A percentile compares a stretch with the other conserved stretches of the same genome.
Conservation (phyloP, 352 stramenopile species). For the Phytophthora cactorum region DNA sequence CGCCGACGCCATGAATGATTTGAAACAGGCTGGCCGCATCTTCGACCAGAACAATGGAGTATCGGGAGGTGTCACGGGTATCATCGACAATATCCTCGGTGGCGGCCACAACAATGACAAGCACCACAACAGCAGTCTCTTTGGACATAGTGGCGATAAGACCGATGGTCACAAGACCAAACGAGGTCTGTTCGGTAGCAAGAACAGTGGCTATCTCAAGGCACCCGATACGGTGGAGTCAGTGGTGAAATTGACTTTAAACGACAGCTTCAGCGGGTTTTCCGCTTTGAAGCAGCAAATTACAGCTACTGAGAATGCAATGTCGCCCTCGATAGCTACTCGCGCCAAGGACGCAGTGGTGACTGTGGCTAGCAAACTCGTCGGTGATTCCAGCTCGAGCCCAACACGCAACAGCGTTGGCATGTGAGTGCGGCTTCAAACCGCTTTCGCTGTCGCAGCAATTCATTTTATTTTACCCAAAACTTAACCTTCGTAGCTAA, state of each 20-base stretch:
- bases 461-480: too few relatives aligned
- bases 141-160: not conserved
- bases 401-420: constrained; percentile 3
- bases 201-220: not conserved
- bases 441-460: not conserved
- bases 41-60: constrained; percentile 37
- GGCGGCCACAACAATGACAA: constrained; percentile 7
- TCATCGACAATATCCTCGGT: constrained; percentile 26
- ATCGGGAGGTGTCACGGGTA: constrained; percentile 5
- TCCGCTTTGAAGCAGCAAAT: constrained; percentile 36
- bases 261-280: constrained; percentile 33
- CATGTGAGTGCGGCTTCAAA: constrained; percentile 10
- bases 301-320: constrained; percentile 19
- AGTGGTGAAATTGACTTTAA: constrained; percentile 33
- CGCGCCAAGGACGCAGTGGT: constrained; percentile 29
- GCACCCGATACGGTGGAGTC: constrained; percentile 27
- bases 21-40: constrained; percentile 33
- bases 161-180: constrained; percentile 4
- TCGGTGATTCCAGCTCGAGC: constrained; percentile 14
- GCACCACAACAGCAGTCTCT: not conserved
- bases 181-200: constrained; percentile 12
- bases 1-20: constrained; percentile 36
- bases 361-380: constrained; percentile 24
- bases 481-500: too few relatives aligned
- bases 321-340: constrained; percentile 28